phyloP scores from a whole-genome alignment of 2,329 filamentous ascomycete species.

The Ascochyta fabae region DNA sequence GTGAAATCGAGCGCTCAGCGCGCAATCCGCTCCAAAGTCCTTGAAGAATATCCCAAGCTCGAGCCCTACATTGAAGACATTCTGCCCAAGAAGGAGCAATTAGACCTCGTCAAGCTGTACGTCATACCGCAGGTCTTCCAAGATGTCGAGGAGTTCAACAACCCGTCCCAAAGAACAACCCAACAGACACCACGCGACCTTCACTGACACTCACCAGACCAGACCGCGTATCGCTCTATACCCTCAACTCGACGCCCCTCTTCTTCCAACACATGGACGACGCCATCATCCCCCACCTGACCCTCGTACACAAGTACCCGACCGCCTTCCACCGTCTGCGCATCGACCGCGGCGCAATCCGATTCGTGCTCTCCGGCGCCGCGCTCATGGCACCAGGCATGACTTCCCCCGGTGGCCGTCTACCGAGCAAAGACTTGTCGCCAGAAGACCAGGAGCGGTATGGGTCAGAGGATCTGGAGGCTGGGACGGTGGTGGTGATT shows the following conservation, averaged over 20 bases:
- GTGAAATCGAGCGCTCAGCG: slow-evolving; percentile 97
- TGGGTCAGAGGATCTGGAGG: slow-evolving; percentile 71
- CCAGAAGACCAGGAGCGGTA: slow-evolving; percentile 52
- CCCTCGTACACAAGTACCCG: slow-evolving; percentile 89
- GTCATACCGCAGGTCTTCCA: slow-evolving; percentile 14
- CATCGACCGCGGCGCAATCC: slow-evolving; percentile 94
- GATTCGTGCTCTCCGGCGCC: slow-evolving; percentile 92
- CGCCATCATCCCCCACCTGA: slow-evolving; percentile 83
- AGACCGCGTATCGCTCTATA: slow-evolving; percentile 88
- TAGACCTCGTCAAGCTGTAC: slow-evolving; percentile 87
- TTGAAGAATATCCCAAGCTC: slow-evolving; percentile 85
- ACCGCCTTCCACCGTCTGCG: slow-evolving; percentile 81
- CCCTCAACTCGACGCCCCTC: slow-evolving; percentile 76
- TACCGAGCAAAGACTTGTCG: slow-evolving; percentile 64
- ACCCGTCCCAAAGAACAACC: background rate
- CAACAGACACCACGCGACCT: background rate
- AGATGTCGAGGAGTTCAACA: background rate
- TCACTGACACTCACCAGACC: slow-evolving; percentile 58
- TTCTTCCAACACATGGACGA: slow-evolving; percentile 89
- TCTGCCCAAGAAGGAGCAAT: slow-evolving; percentile 90
- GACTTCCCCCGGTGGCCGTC: slow-evolving; percentile 79
- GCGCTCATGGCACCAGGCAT: slow-evolving; percentile 96
- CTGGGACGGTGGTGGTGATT: slow-evolving; percentile 85
- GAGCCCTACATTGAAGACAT: slow-evolving; percentile 90
- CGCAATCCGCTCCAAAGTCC: slow-evolving; percentile 78